Evolutionary conservation across 2,329 filamentous ascomycete genomes (phyloP).

Genomic region (Beauveria asiatica): DNA sequence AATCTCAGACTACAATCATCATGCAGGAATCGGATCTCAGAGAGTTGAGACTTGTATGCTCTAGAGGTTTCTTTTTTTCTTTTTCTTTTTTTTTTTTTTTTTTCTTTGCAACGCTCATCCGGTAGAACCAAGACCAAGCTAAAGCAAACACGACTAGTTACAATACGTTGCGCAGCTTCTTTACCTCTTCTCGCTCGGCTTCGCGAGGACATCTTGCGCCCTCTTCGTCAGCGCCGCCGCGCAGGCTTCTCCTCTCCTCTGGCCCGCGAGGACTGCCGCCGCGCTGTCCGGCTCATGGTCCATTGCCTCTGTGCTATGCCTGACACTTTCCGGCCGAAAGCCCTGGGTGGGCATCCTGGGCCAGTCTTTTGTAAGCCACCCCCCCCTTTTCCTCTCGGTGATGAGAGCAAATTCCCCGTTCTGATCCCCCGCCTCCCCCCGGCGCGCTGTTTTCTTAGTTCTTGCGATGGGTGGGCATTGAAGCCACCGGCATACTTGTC

Average conservation of each 20-base stretch:
- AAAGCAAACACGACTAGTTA: background rate
- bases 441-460: background rate
- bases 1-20: too few relatives aligned
- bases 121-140: too few relatives aligned
- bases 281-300: background rate
- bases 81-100: too few relatives aligned
- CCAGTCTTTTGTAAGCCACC: background rate
- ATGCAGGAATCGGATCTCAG: too few relatives aligned
- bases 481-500: background rate
- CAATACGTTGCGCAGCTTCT: background rate
- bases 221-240: background rate
- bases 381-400: too few relatives aligned
- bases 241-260: background rate
- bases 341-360: background rate
- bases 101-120: too few relatives aligned
- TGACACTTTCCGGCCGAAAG: background rate
- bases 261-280: background rate
- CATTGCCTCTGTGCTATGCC: background rate
- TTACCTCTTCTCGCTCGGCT: slow-evolving; percentile 1
- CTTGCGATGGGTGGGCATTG: slow-evolving; percentile 1
- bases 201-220: background rate
- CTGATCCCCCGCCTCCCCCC: too few relatives aligned
- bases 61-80: too few relatives aligned
- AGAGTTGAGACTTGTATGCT: too few relatives aligned
- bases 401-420: too few relatives aligned